Percentiles rank a stretch among this genome's conserved stretches.
Evolutionary conservation across 805 yeast genomes (phyloP).

Genomic region (Clavispora phyllophila): DNA sequence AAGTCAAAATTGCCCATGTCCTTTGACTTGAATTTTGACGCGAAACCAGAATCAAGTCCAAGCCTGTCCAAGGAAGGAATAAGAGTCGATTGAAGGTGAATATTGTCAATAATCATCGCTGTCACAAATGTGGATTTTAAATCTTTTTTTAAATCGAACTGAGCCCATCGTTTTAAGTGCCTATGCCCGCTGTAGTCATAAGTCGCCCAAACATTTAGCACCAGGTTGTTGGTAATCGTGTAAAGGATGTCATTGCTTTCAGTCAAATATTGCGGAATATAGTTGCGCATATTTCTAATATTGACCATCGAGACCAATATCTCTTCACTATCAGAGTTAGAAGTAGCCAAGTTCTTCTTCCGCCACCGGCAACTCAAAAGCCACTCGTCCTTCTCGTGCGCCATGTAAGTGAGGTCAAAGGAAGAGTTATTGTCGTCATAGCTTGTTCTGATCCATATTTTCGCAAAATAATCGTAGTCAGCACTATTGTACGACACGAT

Average conservation of each 20-base stretch:
- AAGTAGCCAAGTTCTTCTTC: background rate
- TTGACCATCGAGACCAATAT: constrained; percentile 23
- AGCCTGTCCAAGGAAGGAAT: constrained; percentile 2
- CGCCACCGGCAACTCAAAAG: constrained; percentile 46
- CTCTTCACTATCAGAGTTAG: constrained; percentile 3
- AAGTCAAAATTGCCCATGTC: constrained; percentile 16
- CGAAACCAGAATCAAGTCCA: background rate
- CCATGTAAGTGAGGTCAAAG: constrained; percentile 64
- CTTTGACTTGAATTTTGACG: constrained; percentile 1
- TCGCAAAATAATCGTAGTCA: constrained; percentile 59
- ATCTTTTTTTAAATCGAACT: constrained; percentile 24
- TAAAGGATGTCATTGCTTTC: constrained; percentile 43
- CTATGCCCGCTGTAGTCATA: constrained; percentile 56
- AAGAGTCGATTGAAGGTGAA: constrained; percentile 24
- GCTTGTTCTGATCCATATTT: constrained; percentile 72
- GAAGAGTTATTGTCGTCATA: constrained; percentile 55
- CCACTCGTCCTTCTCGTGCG: constrained; percentile 48
- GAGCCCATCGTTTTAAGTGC: constrained; percentile 54
- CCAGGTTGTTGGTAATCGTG: constrained; percentile 56
- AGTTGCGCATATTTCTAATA: constrained; percentile 30
- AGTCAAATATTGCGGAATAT: constrained; percentile 23
- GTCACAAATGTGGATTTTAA: constrained; percentile 8
- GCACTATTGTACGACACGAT: constrained; percentile 57
- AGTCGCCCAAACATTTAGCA: constrained; percentile 65
- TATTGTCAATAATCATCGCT: constrained; percentile 34